Evolutionary conservation across 768 basidiomycete species (phyloP), one percentile per base, ranked within the genome.

Genomic region (Agaricus blazei): DNA sequence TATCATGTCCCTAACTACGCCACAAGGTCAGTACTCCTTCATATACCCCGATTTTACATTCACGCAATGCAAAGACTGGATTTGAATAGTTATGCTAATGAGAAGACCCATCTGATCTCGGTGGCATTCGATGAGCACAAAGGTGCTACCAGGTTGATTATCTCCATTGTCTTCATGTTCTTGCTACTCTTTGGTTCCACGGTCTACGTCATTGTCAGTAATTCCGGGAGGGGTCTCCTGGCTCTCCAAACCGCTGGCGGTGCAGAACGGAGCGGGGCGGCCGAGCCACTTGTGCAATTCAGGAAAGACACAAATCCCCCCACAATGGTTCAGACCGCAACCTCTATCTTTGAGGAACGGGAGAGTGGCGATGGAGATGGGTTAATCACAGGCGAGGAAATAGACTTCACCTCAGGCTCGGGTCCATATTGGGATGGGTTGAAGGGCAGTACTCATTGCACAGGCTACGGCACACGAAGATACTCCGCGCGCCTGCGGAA

Each of bases 1-100:
- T 73, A 73, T 58, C 72, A 73, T 61, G 66, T 73, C 48, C 71
- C 72, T 31, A 73, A 73, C 54, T 72, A 72, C 56, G 72, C 71
- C 26, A 73, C 72, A 55, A 73, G 71, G 72, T 70, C 38, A 43
- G 66, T 56, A 40, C 42, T 52, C 48, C 47, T 51, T 48, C 43
- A 38, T 28, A 40, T 34, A 28, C 15, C 11, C 31, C 56, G 45
- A 27, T 48, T 44, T 52, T 43, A 44, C 43, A 41, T 45, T 56
- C 54, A 58, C 50, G 53, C 44, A 53, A 48, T 34, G 41, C 19
- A 31, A 47, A 47, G 50, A 51, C 38, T 19, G 6, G 40, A 9
- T 5, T 11, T 43, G 49, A 41, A 36, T 48, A 73, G 72, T 58
- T 73, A 73, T 56, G 70, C 72, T 44, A 73, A 71, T 52, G 71